phyloP scores from a whole-genome alignment of 768 basidiomycete genomes.

The Asterophora lycoperdoides region DNA sequence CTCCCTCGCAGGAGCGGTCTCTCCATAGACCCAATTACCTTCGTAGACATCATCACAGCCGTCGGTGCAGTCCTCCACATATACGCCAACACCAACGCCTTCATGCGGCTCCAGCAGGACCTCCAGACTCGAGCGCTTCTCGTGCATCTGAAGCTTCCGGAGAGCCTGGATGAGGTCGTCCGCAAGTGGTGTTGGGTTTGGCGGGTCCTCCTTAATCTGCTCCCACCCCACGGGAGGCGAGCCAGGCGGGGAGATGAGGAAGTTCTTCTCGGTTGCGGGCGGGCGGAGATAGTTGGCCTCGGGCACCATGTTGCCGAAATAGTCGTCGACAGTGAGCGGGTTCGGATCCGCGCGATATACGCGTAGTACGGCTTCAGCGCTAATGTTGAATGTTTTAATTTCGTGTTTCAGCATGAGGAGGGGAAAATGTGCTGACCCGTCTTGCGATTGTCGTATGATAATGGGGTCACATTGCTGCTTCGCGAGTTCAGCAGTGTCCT shows the following conservation, averaged over 20 bases:
- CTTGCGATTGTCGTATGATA: slow-evolving; percentile 46
- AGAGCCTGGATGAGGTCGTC: slow-evolving; percentile 84
- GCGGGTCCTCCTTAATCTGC: slow-evolving; percentile 83
- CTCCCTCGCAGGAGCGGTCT: slow-evolving; percentile 46
- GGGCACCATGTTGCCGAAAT: slow-evolving; percentile 28
- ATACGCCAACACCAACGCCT: slow-evolving; percentile 70
- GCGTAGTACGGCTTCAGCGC: slow-evolving; percentile 49
- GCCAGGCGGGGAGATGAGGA: slow-evolving; percentile 96
- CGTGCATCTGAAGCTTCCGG: slow-evolving; percentile 57
- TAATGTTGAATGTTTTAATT: slow-evolving; percentile 20
- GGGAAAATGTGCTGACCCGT: slow-evolving; percentile 41
- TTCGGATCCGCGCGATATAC: slow-evolving; percentile 75
- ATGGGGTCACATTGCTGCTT: slow-evolving; percentile 65
- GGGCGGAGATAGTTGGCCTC: slow-evolving; percentile 63
- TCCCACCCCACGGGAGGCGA: slow-evolving; percentile 98
- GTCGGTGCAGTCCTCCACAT: slow-evolving; percentile 62
- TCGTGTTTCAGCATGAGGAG: slow-evolving; percentile 1
- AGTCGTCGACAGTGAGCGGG: slow-evolving; percentile 42
- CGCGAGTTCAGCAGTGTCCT: slow-evolving; percentile 62
- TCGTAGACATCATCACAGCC: slow-evolving; percentile 39
- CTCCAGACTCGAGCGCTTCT: slow-evolving; percentile 41
- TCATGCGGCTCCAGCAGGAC: slow-evolving; percentile 67
- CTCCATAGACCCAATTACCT: slow-evolving; percentile 63
- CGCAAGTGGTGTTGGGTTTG: slow-evolving; percentile 78
- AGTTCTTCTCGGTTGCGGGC: slow-evolving; percentile 84